These are phyloP conservation scores for Persicaria maculosa DNA, from an alignment of 148 eudicot genomes.

Conservation along the genomic window DNA sequence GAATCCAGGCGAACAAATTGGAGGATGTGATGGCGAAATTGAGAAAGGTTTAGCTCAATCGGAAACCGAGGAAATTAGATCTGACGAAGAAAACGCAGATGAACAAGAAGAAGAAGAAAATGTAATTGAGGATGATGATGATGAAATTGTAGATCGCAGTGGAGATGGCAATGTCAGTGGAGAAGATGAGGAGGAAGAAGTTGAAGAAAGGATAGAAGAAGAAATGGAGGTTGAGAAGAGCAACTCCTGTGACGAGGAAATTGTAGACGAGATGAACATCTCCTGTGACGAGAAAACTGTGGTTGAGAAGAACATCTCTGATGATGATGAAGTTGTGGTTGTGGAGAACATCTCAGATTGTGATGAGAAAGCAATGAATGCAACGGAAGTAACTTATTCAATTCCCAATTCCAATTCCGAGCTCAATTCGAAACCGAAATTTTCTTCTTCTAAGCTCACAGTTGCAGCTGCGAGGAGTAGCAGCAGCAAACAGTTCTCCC, in stretches of 20 bases:
- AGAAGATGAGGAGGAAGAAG: slow-evolving; percentile 5
- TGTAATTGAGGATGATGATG: background rate
- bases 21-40: slow-evolving; percentile 17
- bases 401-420: background rate
- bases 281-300: background rate
- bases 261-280: background rate
- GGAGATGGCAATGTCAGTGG: background rate
- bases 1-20: slow-evolving; percentile 10
- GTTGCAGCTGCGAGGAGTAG: slow-evolving; percentile 2
- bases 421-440: background rate
- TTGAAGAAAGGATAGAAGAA: background rate
- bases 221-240: too few species aligned
- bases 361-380: slow-evolving; percentile 8
- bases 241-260: background rate
- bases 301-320: background rate
- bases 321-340: background rate
- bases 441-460: background rate
- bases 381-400: background rate
- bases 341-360: slow-evolving; percentile 7
- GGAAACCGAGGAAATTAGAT: slow-evolving; percentile 1
- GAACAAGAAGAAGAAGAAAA: background rate
- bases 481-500: slow-evolving; percentile 10
- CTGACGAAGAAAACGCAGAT: background rate
- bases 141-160: background rate
- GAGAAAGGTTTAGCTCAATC: slow-evolving; percentile 15